Evolutionary conservation across 768 basidiomycete species (phyloP), one percentile per base, ranked within the genome.

Genomic region (Podaxis sp.): DNA sequence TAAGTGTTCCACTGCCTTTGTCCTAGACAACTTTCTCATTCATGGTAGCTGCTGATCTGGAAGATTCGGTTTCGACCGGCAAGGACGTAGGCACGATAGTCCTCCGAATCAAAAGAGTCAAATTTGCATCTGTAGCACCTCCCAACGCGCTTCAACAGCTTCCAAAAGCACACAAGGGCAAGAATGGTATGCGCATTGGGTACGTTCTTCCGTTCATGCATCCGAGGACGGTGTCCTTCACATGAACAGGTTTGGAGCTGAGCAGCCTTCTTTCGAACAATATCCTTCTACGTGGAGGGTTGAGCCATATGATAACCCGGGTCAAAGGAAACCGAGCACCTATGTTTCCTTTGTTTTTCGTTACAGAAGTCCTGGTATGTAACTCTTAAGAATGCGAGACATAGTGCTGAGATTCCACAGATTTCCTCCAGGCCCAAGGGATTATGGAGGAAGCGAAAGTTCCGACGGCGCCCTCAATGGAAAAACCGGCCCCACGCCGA

Each of bases 331-430:
- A 61, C 76, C 81, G 4, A 72, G 71, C 41, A 82, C 86, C n/a
- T 83, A 81, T 58, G 85, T 89, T 25, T 83, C 85, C 15, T 91
- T 91, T 68, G 75, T 83, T 2, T 91, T 90, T 69, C 78, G 85
- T 43, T 91, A 91, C 70, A 76, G 86, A 25, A 76, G 84, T 40
- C 74, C 72, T 59, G 84, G 88, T 86, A 63, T 47, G 58, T 40
- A 25, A 53, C 51, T 7, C 24, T 37, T 38, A 11, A 4, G n/a
- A 41, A 54, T 59, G 24, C 37, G 19, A 27, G 19, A 22, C 15
- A 47, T 49, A 40, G 40, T 61, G 27, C 41, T 46, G 58, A 17
- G 4, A n/a, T 9, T 19, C 57, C 53, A 33, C 60, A 84, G 85
- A 81, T 43, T 85, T 83, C 61, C 69, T 85, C 53, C 74, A 78